Base-by-base conservation (phyloP, 202 grass and related monocot species). In the Zoysia matrella region DNA sequence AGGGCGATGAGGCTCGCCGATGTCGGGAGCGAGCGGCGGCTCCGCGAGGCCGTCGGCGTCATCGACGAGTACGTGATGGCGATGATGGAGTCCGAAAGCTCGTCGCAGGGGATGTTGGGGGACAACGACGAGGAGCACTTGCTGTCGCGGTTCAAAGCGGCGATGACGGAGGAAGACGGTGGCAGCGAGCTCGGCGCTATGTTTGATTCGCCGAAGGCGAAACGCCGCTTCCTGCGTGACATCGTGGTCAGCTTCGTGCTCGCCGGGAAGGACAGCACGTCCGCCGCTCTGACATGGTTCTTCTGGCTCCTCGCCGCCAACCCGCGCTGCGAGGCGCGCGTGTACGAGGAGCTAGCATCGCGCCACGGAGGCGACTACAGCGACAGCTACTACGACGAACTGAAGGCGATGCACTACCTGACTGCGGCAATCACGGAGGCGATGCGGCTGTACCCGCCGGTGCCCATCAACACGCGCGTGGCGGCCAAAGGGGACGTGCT, bases 361-460 rank as follows among this genome's bases (percentile, higher is more conserved):
- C 67, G 67, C 5, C 4, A 46, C 22, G 22, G 22, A 22, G 22
- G 22, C 22, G 22, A 22, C 22, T 22, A 22, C 22, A 22, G 22
- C 22, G 22, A 22, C 22, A 22, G 22, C 22, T 22, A 51, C 50
- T 72, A 75, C 62, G 69, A 86, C 6, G 85, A 83, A 8, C 68
- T 88, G 42, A 84, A 45, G 76, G 70, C 70, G 56, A 86, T 86
- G 91, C 78, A 80, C 65, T 93, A 93, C 65, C 75, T 93, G 55
- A 82, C 85, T 64, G 88, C 91, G 1, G 76, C 88, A 5, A 57
- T 93, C 83, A 90, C 85, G 3, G 88, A 93, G 80, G 67, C 88
- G 62, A 90, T 88, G 88, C 74, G 91, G 63, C 77, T 93, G 73
- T 93, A 93, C 82, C 91, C 91, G 69, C 85, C 91, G 36, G 44